These are phyloP conservation scores for Fusarium caatingaense DNA, from an alignment of 2,329 filamentous ascomycete species.

Conservation along the genomic window DNA sequence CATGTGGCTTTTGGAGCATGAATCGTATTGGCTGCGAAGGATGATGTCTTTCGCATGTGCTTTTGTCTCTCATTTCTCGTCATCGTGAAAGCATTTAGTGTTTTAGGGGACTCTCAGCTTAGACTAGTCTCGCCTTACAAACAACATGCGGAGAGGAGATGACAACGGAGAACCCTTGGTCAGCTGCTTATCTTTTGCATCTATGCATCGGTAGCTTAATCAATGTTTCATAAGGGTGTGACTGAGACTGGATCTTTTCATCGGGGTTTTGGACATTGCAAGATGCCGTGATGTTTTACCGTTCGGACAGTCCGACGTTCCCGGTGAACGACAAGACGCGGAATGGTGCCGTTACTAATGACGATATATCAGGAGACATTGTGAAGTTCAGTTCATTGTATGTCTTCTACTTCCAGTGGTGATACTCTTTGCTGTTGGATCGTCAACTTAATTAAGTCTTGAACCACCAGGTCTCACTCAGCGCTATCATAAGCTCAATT, in stretches of 20 bases:
- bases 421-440: neutral
- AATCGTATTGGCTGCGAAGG: neutral
- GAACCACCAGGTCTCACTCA: neutral
- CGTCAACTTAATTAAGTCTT: neutral
- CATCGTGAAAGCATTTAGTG: neutral
- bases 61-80: neutral
- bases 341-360: neutral
- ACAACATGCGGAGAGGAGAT: slow-evolving; percentile 1
- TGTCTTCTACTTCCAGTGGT: neutral
- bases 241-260: neutral
- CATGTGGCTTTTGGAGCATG: slow-evolving; percentile 17
- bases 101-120: neutral
- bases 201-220: neutral
- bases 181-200: slow-evolving; percentile 28
- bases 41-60: neutral
- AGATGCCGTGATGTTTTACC: slow-evolving; percentile 1
- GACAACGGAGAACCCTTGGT: neutral
- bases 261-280: slow-evolving; percentile 10
- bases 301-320: slow-evolving; percentile 8
- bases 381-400: neutral
- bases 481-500: slow-evolving; percentile 2
- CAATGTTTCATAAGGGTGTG: slow-evolving; percentile 1
- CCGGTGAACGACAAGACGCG: neutral
- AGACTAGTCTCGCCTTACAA: slow-evolving; percentile 22
- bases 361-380: neutral